A percentile compares a stretch with the other conserved stretches of the same genome.
These are phyloP conservation scores for Talinum fruticosum DNA, from an alignment of 148 eudicot species.

Conservation along the genomic window DNA sequence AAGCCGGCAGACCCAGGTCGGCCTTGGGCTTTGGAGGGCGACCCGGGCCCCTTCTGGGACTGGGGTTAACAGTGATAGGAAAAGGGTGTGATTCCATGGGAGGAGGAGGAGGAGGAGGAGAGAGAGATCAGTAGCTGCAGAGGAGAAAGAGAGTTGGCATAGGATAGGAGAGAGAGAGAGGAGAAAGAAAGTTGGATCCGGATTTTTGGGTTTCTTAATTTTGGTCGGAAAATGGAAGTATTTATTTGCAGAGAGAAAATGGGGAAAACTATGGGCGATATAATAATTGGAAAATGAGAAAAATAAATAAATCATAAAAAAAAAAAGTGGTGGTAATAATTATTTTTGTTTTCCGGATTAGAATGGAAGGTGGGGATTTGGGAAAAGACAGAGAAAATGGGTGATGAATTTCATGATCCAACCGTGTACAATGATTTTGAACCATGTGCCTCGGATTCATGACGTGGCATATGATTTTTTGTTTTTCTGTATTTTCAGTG, in stretches of 20 bases:
- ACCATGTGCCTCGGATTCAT: not conserved
- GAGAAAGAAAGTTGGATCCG: not conserved
- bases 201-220: not conserved
- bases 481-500: no score
- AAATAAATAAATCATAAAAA: not conserved
- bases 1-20: not conserved
- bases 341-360: not conserved
- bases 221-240: not conserved
- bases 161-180: constrained; percentile 31
- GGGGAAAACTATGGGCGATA: not conserved
- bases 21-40: not conserved
- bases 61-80: constrained; percentile 11
- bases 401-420: constrained; percentile 13
- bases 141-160: constrained; percentile 19
- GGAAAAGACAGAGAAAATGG: not conserved
- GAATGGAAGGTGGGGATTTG: not conserved
- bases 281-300: not conserved
- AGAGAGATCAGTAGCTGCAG: constrained; percentile 51
- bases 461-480: no score
- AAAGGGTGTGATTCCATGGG: not conserved
- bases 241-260: not conserved
- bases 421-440: constrained; percentile 6
- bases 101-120: not conserved
- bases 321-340: no score
- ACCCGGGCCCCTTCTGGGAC: not conserved